These are phyloP conservation scores for Ascochyta clinopodiicola DNA, from an alignment of 2,329 filamentous ascomycete species.

Conservation along the genomic window DNA sequence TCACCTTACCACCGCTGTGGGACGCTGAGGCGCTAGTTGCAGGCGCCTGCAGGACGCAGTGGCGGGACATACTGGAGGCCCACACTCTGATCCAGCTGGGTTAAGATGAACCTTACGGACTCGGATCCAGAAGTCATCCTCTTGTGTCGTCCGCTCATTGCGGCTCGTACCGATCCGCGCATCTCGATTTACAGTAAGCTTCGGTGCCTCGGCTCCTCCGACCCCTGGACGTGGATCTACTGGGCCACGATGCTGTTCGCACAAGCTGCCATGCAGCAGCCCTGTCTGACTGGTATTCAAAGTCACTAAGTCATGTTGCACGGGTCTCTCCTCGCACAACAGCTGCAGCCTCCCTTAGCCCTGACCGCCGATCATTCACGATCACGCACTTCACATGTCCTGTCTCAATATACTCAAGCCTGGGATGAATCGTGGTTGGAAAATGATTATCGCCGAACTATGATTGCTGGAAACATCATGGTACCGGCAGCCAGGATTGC, in stretches of 20 bases:
- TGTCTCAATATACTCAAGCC: neutral
- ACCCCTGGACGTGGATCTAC: slow-evolving; percentile 27
- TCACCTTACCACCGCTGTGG: slow-evolving; percentile 24
- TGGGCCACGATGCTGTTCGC: slow-evolving; percentile 37
- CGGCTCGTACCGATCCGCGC: slow-evolving; percentile 27
- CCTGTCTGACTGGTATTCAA: slow-evolving; percentile 24
- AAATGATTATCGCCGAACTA: slow-evolving; percentile 16
- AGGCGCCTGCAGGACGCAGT: slow-evolving; percentile 27
- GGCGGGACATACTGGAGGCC: slow-evolving; percentile 25
- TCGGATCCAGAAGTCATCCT: slow-evolving; percentile 33
- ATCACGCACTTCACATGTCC: neutral
- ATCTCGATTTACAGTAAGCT: slow-evolving; percentile 15
- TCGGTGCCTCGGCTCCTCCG: slow-evolving; percentile 27
- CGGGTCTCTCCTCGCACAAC: slow-evolving; percentile 21
- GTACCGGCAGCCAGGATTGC: slow-evolving; percentile 26
- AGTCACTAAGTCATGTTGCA: slow-evolving; percentile 32
- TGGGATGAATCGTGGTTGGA: neutral
- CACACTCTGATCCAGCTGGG: slow-evolving; percentile 17
- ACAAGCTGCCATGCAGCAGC: slow-evolving; percentile 29
- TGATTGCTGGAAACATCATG: slow-evolving; percentile 2
- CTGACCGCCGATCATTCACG: slow-evolving; percentile 25
- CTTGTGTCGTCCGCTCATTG: slow-evolving; percentile 21
- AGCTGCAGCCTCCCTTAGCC: slow-evolving; percentile 18
- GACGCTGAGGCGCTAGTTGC: slow-evolving; percentile 25
- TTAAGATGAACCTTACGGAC: slow-evolving; percentile 20